These are phyloP conservation scores for Monilinia vaccinii-corymbosi DNA, from an alignment of 2,329 filamentous ascomycete genomes.

Conservation along the genomic window DNA sequence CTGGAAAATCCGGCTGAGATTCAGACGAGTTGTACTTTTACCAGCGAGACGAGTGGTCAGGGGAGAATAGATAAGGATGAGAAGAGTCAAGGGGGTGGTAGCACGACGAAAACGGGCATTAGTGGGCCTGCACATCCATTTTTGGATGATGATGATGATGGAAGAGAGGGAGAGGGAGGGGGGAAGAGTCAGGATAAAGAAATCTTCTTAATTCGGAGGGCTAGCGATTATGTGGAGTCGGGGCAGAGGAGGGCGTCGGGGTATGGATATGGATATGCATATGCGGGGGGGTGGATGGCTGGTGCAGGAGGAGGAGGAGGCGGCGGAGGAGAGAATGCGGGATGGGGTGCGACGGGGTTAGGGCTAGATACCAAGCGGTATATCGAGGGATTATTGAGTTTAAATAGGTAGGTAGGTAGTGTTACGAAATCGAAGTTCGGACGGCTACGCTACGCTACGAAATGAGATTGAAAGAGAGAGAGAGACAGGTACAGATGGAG, in stretches of 20 bases:
- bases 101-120: slow-evolving; percentile 10
- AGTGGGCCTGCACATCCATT: slow-evolving; percentile 27
- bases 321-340: neutral
- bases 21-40: neutral
- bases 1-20: slow-evolving; percentile 11
- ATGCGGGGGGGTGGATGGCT: slow-evolving; percentile 40
- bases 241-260: slow-evolving; percentile 15
- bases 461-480: no score
- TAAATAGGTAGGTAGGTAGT: slow-evolving; percentile 35
- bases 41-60: neutral
- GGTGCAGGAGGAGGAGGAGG: slow-evolving; percentile 49
- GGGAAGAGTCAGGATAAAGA: slow-evolving; percentile 39
- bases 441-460: no score
- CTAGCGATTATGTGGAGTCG: slow-evolving; percentile 41
- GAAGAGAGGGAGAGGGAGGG: neutral
- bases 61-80: neutral
- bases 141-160: slow-evolving; percentile 12
- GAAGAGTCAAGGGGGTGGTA: neutral
- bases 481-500: no score
- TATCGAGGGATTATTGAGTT: slow-evolving; percentile 60
- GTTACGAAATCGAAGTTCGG: no score
- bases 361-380: slow-evolving; percentile 69
- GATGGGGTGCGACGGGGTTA: slow-evolving; percentile 41
- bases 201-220: slow-evolving; percentile 51
- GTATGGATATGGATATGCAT: slow-evolving; percentile 16